Base-by-base conservation (phyloP, 495 filamentous ascomycete genomes). In the Geoglossum glabrum region DNA sequence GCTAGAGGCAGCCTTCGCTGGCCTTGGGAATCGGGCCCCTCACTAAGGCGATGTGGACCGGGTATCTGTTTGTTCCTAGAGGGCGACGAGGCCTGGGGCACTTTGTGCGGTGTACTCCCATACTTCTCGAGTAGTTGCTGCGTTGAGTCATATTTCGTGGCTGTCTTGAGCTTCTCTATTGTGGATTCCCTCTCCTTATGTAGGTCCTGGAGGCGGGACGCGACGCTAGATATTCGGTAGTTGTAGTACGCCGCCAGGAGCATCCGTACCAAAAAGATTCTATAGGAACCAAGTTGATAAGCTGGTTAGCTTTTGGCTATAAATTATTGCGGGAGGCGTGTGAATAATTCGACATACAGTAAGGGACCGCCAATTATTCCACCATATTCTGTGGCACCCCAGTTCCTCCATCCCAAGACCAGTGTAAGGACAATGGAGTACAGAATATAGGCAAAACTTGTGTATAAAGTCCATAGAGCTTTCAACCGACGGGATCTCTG, bases 111-210 rank as follows among this genome's bases (percentile, higher is more conserved):
- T 3, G 60, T 43, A 0, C 79, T 85, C 38, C 86, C 90, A 67
- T 98, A 98, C 65, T 95, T 98, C 64, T 97, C 85, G 1, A 98
- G 78, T 54, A 98, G 70, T 64, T 95, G 80, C 65, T 93, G 85
- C 17, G 92, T 98, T 7, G 89, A 88, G 69, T 95, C 84, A 71
- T 93, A 98, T 66, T 86, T 94, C 34, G 92, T 98, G 21, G 89
- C 89, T 30, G 80, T 78, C 70, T 97, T 98, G 52, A 98, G 79
- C 70, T 88, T 90, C 65, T 93, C 85, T 61, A 98, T 95, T 0
- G 89, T 93, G 63, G 81, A 79, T 55, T 84, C 78, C 49, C 89
- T 80, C 69, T 95, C 84, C 57, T 78, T 75, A 55, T 90, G 76
- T 11, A 87, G 76, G 1, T 73, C 76, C 57, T 95, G 82, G 26